Percentiles rank a stretch among this genome's conserved stretches.
These are phyloP conservation scores for Yamadazyma olivae DNA, from an alignment of 805 yeast genomes.

Conservation along the genomic window DNA sequence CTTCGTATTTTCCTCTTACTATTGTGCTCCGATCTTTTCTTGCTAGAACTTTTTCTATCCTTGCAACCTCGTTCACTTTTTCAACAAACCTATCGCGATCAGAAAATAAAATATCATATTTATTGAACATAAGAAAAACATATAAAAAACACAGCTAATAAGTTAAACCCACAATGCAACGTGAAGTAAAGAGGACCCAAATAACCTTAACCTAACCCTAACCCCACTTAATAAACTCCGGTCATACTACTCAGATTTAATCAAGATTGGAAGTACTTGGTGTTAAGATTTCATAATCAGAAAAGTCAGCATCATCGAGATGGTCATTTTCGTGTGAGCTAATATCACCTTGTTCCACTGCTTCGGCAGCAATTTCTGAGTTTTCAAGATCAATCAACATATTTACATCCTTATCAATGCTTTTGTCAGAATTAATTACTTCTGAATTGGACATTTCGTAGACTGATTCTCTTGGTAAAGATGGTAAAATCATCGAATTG, in stretches of 20 bases:
- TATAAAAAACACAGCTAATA: too few relatives aligned
- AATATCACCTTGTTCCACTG: conserved; percentile 13
- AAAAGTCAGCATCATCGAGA: conserved; percentile 24
- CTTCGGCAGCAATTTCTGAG: conserved; percentile 1
- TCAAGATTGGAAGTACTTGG: conserved; percentile 13
- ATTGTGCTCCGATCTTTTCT: too few relatives aligned
- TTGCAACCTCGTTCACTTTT: too few relatives aligned
- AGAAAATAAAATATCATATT: too few relatives aligned
- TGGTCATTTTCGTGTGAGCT: conserved; percentile 25
- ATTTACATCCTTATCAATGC: conserved; percentile 1
- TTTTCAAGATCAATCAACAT: conserved; percentile 5
- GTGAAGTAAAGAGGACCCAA: too few relatives aligned
- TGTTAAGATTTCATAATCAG: conserved; percentile 39
- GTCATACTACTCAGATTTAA: background rate
- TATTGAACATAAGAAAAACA: too few relatives aligned
- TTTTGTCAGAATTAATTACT: conserved; percentile 19
- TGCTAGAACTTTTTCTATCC: too few relatives aligned
- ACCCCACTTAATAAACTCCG: too few relatives aligned
- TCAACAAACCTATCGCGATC: too few relatives aligned
- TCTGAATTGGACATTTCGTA: conserved; percentile 14
- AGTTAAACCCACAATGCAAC: too few relatives aligned
- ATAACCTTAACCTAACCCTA: too few relatives aligned
- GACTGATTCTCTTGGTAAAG: conserved; percentile 25
- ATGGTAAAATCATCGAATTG: conserved; percentile 29
- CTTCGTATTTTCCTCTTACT: too few relatives aligned